Conservation (phyloP, 108 stramenopile species). For the Skeletonema costatum region DNA sequence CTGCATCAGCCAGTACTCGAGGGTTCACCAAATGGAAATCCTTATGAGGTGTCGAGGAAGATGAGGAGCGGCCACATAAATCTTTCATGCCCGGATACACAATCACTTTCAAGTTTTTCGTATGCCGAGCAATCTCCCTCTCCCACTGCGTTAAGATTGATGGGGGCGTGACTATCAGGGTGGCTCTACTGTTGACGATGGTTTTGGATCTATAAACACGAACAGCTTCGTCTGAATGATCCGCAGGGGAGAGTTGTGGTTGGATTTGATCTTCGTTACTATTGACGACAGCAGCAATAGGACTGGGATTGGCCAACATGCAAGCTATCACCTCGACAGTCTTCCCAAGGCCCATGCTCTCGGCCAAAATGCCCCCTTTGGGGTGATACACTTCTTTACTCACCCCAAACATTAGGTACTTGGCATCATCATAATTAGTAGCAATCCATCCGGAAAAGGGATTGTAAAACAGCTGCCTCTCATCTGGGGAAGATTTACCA, state of each 20-base stretch:
- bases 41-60: not conserved
- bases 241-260: not conserved
- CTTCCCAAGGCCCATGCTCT: conserved; percentile 55
- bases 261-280: not conserved
- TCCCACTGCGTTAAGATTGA: conserved; percentile 74
- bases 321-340: conserved; percentile 54
- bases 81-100: conserved; percentile 66
- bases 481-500: conserved; percentile 24
- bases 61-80: conserved; percentile 11
- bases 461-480: conserved; percentile 34
- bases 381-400: not conserved
- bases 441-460: conserved; percentile 62
- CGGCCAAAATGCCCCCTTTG: conserved; percentile 68
- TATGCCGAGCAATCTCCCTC: conserved; percentile 64
- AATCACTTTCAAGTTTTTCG: conserved; percentile 51
- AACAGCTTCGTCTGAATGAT: conserved; percentile 9
- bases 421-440: conserved; percentile 35
- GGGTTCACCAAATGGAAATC: conserved; percentile 59
- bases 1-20: conserved; percentile 59
- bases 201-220: conserved; percentile 8
- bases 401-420: conserved; percentile 20
- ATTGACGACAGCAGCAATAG: not conserved
- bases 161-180: conserved; percentile 72
- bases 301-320: conserved; percentile 57
- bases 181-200: conserved; percentile 58